These are phyloP conservation scores for Gigaspora rosea DNA, from an alignment of 192 early-diverging fungal species.

Conservation along the genomic window DNA sequence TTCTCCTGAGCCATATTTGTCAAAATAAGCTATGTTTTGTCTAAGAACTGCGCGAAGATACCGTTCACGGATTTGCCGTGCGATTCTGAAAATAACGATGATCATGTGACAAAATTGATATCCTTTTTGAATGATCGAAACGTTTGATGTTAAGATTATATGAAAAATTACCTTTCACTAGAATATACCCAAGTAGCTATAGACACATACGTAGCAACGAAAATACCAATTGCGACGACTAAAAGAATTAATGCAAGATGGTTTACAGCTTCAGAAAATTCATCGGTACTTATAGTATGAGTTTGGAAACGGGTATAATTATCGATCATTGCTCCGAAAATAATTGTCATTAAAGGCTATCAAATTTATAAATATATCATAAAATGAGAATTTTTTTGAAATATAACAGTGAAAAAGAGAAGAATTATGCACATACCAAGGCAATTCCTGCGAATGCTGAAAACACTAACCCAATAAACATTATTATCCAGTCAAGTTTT, in stretches of 20 bases:
- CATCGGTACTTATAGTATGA: not conserved
- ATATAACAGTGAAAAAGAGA: not conserved
- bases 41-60: constrained; percentile 76
- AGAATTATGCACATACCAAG: not conserved
- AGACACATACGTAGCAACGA: constrained; percentile 55
- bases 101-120: no score
- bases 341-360: not conserved
- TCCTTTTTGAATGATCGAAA: no score
- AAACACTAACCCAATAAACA: constrained; percentile 31
- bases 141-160: no score
- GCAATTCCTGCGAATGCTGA: not conserved
- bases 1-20: constrained; percentile 46
- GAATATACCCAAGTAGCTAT: constrained; percentile 57
- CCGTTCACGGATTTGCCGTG: constrained; percentile 49
- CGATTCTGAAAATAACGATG: no score
- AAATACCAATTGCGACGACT: constrained; percentile 48
- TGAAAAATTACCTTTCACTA: constrained; percentile 40
- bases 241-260: not conserved
- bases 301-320: not conserved
- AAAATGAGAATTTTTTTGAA: not conserved
- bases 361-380: not conserved
- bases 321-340: constrained; percentile 24
- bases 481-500: constrained; percentile 46
- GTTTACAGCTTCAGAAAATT: not conserved
- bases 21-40: constrained; percentile 87